phyloP scores from a whole-genome alignment of 495 filamentous ascomycete species.

The Neurospora sp. region DNA sequence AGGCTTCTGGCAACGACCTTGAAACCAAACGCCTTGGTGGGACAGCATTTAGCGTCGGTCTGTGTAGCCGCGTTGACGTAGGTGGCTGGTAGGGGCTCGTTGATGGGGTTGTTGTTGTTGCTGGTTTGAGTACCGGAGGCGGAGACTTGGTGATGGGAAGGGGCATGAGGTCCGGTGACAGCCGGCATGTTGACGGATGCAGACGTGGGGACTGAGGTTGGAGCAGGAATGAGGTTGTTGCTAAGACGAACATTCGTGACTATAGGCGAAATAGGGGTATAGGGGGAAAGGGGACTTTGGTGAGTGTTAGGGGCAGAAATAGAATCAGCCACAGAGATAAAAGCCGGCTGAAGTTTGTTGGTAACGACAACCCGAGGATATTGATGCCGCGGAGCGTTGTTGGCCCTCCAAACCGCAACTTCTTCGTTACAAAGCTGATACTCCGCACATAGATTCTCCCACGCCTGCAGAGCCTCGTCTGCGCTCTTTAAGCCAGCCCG shows the following conservation, averaged over 20 bases:
- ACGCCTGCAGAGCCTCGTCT: not conserved
- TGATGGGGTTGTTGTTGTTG: not conserved
- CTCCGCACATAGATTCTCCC: not conserved
- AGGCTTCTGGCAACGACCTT: not conserved
- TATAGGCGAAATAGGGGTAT: not conserved
- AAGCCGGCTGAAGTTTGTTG: not conserved
- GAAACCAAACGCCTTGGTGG: not conserved
- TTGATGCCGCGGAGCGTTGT: not conserved
- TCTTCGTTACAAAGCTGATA: not conserved
- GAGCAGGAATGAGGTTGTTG: not conserved
- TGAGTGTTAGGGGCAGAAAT: not conserved
- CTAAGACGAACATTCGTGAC: not conserved
- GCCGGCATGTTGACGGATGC: not conserved
- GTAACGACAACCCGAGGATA: not conserved
- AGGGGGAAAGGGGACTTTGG: not conserved
- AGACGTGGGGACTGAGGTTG: not conserved
- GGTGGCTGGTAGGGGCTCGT: not conserved
- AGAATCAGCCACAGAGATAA: not conserved
- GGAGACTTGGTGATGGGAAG: not conserved
- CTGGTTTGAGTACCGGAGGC: not conserved
- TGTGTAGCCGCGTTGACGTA: not conserved
- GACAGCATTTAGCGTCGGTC: not conserved
- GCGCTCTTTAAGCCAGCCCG: not conserved
- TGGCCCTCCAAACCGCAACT: not conserved
- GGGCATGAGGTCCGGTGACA: not conserved